Evolutionary conservation across 1,284 basidiomycete species (phyloP), one percentile per base, ranked within the genome.

Genomic region (Rhodotorula sp.): DNA sequence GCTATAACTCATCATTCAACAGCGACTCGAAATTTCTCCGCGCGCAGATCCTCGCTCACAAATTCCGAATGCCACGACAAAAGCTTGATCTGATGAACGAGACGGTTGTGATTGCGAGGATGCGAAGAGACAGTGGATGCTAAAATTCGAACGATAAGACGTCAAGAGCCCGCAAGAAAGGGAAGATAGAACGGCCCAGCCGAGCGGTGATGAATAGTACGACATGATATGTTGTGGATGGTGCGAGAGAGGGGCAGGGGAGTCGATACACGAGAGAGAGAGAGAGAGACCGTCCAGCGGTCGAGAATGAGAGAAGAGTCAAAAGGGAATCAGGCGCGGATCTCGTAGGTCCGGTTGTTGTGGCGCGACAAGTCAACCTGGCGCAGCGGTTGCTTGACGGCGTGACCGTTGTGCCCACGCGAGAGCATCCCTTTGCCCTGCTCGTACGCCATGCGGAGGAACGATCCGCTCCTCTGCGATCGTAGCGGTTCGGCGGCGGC

Each of bases 341-440:
- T n/a, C 26, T 60, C 29, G 48, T 66, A 62, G 20, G 56, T 53
- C 49, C 63, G 67, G 29, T 24, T 56, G 55, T 24, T 37, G 33
- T 56, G 55, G 7, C 55, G 30, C 8, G 30, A 22, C 24, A 48
- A 55, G 54, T 30, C 67, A 42, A 42, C 51, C 42, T 44, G 29
- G 29, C 20, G 37, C 57, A 61, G 15, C 46, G 46, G 37, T 45
- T 55, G 54, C 29, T 42, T 61, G n/a, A 29, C 46, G 8, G 29
- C 15, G 33, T 48, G 53, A 15, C 45, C 56, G 46, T 15, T 30
- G 18, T 30, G n/a, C 26, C 44, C 26, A 44, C 60, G 49, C 17
- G 59, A 58, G n/a, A 74, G 30, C 48, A 64, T 62, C 44, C 64
- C 68, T 64, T 74, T 69, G 37, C 67, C 60, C 46, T 60, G 60